Percentiles rank a stretch among this genome's conserved stretches.
phyloP scores from a whole-genome alignment of 2,329 filamentous ascomycete genomes.

The Apiospora rasikravindrae region DNA sequence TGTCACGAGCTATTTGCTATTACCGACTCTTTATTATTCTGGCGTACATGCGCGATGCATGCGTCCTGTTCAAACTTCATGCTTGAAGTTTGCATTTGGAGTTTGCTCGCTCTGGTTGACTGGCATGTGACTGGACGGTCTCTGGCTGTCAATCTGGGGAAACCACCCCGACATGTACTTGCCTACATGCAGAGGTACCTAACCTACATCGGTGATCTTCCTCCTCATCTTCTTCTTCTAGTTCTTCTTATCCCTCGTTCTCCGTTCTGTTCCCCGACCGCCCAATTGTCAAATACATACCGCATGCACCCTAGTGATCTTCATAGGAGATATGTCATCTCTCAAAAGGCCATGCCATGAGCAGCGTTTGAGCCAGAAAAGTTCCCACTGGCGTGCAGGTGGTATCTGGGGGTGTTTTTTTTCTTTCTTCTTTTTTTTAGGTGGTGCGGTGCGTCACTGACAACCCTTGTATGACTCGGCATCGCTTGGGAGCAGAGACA shows the following conservation, averaged over 20 bases:
- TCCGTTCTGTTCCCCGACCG: too few species aligned
- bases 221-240: too few species aligned
- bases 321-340: neutral
- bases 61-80: neutral
- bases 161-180: too few species aligned
- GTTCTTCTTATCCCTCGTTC: too few species aligned
- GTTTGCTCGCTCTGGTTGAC: neutral
- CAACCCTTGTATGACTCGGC: constrained; percentile 15
- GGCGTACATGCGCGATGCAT: neutral
- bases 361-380: too few species aligned
- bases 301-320: too few species aligned
- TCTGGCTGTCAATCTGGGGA: neutral
- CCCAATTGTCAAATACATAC: too few species aligned
- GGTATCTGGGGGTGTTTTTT: neutral
- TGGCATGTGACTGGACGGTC: neutral
- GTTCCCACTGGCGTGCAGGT: neutral
- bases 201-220: too few species aligned
- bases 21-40: neutral
- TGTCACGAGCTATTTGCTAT: neutral
- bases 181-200: too few species aligned
- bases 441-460: constrained; percentile 19
- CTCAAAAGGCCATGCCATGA: too few species aligned
- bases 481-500: neutral
- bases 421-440: neutral
- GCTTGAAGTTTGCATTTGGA: too few species aligned